These are phyloP conservation scores for Heterobasidion parviporum DNA, from an alignment of 1,284 basidiomycete genomes.

Conservation along the genomic window DNA sequence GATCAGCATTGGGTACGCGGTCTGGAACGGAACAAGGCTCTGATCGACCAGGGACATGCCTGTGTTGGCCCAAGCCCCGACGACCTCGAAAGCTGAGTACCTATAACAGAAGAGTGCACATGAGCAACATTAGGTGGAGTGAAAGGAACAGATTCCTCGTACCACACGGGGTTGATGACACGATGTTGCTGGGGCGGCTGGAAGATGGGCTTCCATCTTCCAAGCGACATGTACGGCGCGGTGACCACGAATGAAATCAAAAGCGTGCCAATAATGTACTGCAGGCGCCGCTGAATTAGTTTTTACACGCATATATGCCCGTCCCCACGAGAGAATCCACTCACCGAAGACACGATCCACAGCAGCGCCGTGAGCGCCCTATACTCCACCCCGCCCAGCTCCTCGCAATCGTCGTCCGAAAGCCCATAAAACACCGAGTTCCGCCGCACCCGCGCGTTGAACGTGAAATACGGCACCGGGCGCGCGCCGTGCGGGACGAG, in stretches of 20 bases:
- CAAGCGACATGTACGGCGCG: constrained; percentile 38
- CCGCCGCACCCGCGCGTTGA: constrained; percentile 77
- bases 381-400: constrained; percentile 93
- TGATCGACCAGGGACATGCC: constrained; percentile 54
- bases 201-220: constrained; percentile 23
- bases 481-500: constrained; percentile 31
- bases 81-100: constrained; percentile 55
- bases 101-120: constrained; percentile 6
- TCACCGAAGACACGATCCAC: constrained; percentile 33
- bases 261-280: constrained; percentile 45
- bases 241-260: constrained; percentile 52
- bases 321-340: constrained; percentile 1
- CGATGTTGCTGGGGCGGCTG: constrained; percentile 24
- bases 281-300: background rate
- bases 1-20: constrained; percentile 50
- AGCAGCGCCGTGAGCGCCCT: constrained; percentile 74
- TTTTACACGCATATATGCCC: background rate
- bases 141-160: background rate
- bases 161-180: constrained; percentile 35
- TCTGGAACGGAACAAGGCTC: constrained; percentile 51
- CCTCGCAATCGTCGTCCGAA: constrained; percentile 80
- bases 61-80: constrained; percentile 57
- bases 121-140: too few relatives aligned
- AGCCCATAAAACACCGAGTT: constrained; percentile 85
- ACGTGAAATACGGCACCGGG: constrained; percentile 78